Conservation (phyloP, 2,329 filamentous ascomycete species). For the Alternaria gaisen region DNA sequence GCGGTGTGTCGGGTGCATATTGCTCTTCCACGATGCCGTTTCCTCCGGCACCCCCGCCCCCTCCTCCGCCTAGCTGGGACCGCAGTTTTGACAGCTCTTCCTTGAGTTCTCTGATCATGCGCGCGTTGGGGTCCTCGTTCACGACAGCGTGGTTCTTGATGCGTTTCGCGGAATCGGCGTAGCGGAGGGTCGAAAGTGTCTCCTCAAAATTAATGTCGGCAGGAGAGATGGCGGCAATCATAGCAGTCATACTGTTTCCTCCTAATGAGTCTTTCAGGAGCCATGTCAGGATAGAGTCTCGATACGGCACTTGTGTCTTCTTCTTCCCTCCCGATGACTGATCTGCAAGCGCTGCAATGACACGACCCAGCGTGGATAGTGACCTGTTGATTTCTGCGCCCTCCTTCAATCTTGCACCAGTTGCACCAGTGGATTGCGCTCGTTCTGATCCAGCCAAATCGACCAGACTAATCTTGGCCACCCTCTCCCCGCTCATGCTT, state of each 20-base stretch:
- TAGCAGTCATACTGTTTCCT: conserved; percentile 98
- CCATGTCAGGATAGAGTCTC: conserved; percentile 97
- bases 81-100: conserved; percentile 88
- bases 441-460: conserved; percentile 97
- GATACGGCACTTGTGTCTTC: conserved; percentile 86
- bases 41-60: conserved; percentile 41
- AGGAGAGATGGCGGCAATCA: conserved; percentile 98
- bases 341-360: conserved; percentile 95
- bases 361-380: conserved; percentile 92
- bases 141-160: conserved; percentile 99
- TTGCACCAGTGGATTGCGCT: conserved; percentile 96
- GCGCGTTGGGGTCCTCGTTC: conserved; percentile 97
- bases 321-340: conserved; percentile 80
- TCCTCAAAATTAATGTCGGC: conserved; percentile 99
- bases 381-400: conserved; percentile 99
- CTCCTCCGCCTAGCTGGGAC: conserved; percentile 73
- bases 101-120: conserved; percentile 98
- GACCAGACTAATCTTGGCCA: conserved; percentile 96
- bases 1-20: conserved; percentile 90
- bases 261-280: conserved; percentile 94
- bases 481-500: conserved; percentile 97
- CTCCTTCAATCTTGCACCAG: conserved; percentile 92
- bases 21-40: conserved; percentile 69
- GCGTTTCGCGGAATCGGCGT: conserved; percentile 96
- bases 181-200: conserved; percentile 92